These are phyloP conservation scores for Xylogone sp. DNA, from an alignment of 2,329 filamentous ascomycete genomes.

Conservation along the genomic window DNA sequence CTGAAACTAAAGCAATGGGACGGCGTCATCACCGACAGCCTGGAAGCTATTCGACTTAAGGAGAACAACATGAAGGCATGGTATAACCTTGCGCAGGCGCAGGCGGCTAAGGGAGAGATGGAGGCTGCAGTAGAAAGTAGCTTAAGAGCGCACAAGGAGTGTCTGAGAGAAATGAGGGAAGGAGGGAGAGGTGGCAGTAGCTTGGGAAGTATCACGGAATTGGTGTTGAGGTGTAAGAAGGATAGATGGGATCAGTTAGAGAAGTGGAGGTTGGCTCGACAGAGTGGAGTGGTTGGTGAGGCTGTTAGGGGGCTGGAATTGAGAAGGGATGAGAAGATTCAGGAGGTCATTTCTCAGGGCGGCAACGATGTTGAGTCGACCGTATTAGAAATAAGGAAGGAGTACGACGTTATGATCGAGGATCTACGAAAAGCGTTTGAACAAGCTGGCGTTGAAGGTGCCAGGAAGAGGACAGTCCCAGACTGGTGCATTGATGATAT, in stretches of 20 bases:
- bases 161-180: constrained; percentile 61
- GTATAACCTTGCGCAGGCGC: constrained; percentile 80
- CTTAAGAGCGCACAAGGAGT: constrained; percentile 68
- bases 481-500: constrained; percentile 78
- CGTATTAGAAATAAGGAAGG: constrained; percentile 31
- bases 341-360: constrained; percentile 21
- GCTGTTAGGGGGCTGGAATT: constrained; percentile 15
- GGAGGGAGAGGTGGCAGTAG: constrained; percentile 72
- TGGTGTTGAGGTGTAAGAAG: constrained; percentile 79
- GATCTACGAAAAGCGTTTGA: constrained; percentile 49
- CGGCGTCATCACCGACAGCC: constrained; percentile 72
- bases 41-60: constrained; percentile 60
- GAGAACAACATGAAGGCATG: constrained; percentile 71
- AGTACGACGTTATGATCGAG: constrained; percentile 43
- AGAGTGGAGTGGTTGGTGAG: constrained; percentile 39
- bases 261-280: constrained; percentile 51
- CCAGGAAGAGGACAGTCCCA: constrained; percentile 48
- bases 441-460: constrained; percentile 42
- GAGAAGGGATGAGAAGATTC: not conserved
- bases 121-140: constrained; percentile 71
- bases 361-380: constrained; percentile 41
- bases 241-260: constrained; percentile 79
- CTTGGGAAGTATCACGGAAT: constrained; percentile 65
- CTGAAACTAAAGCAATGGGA: constrained; percentile 72
- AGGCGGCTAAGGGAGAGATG: constrained; percentile 68